Evolutionary conservation across 805 yeast genomes (phyloP).

Genomic region (Metschnikowia arizonensis): DNA sequence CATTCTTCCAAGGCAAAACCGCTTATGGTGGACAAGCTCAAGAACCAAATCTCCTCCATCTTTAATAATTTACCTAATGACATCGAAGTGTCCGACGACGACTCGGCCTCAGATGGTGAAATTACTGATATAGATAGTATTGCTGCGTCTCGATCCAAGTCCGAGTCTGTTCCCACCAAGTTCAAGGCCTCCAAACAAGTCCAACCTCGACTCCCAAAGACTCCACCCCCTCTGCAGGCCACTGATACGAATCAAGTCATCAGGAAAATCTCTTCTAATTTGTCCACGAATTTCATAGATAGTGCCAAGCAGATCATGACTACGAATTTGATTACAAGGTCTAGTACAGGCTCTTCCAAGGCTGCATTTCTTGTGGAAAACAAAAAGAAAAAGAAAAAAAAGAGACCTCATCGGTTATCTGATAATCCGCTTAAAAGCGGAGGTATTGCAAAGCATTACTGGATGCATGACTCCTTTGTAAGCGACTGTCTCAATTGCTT

Average conservation of each 20-base stretch:
- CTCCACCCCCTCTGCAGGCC: slow-evolving; percentile 1
- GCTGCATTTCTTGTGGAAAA: slow-evolving; percentile 15
- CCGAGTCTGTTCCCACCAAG: background rate
- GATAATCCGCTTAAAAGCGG: slow-evolving; percentile 44
- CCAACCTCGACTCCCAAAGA: background rate
- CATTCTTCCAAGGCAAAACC: slow-evolving; percentile 6
- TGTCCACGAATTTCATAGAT: slow-evolving; percentile 33
- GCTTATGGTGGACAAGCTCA: slow-evolving; percentile 20
- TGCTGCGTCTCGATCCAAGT: background rate
- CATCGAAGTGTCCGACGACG: slow-evolving; percentile 44
- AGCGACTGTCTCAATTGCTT: slow-evolving; percentile 84
- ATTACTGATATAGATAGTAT: slow-evolving; percentile 19
- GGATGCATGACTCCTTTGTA: slow-evolving; percentile 96
- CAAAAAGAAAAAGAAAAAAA: slow-evolving; percentile 22
- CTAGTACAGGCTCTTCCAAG: slow-evolving; percentile 33
- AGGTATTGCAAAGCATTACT: slow-evolving; percentile 71
- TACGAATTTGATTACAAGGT: slow-evolving; percentile 24
- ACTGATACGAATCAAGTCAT: slow-evolving; percentile 7
- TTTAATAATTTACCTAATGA: slow-evolving; percentile 46
- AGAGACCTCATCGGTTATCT: slow-evolving; percentile 27
- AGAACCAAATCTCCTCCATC: slow-evolving; percentile 33
- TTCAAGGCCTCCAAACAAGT: background rate
- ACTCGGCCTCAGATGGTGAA: slow-evolving; percentile 41
- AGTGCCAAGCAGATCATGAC: slow-evolving; percentile 37
- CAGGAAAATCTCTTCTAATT: slow-evolving; percentile 28